These are phyloP conservation scores for Hydnomerulius pinastri DNA, from an alignment of 768 basidiomycete species.

Conservation along the genomic window DNA sequence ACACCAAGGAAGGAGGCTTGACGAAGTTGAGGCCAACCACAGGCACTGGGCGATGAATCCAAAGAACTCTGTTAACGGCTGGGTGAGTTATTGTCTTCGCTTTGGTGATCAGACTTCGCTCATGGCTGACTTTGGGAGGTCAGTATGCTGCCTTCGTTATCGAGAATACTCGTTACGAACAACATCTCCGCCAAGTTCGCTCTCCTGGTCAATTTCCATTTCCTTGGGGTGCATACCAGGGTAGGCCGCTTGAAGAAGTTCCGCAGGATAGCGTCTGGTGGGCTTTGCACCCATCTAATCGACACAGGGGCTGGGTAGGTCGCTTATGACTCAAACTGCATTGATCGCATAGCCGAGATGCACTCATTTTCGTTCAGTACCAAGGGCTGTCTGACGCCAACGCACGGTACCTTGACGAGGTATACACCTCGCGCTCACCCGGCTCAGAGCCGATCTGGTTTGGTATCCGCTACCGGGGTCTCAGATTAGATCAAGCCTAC, in stretches of 20 bases:
- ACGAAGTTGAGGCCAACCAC: neutral
- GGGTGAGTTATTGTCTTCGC: constrained; percentile 9
- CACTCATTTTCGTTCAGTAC: constrained; percentile 9
- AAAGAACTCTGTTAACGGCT: neutral
- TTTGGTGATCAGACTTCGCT: neutral
- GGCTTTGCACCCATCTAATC: constrained; percentile 4
- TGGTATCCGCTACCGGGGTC: constrained; percentile 16
- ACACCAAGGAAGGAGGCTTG: neutral
- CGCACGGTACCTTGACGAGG: constrained; percentile 12
- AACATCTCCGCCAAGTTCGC: neutral
- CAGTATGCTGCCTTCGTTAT: neutral
- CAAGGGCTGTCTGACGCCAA: constrained; percentile 14
- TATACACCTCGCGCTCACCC: constrained; percentile 18
- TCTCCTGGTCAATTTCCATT: constrained; percentile 11
- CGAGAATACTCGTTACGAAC: constrained; percentile 2
- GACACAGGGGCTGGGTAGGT: constrained; percentile 6
- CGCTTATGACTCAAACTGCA: neutral
- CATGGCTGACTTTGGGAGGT: neutral
- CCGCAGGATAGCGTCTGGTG: constrained; percentile 17
- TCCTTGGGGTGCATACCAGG: constrained; percentile 1
- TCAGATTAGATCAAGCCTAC: constrained; percentile 14
- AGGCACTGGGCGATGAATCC: constrained; percentile 12
- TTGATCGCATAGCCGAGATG: neutral
- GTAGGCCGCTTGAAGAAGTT: constrained; percentile 12
- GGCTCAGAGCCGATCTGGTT: constrained; percentile 26